These are phyloP conservation scores for Passiflora organensis DNA, from an alignment of 345 rosid genomes.

Conservation along the genomic window DNA sequence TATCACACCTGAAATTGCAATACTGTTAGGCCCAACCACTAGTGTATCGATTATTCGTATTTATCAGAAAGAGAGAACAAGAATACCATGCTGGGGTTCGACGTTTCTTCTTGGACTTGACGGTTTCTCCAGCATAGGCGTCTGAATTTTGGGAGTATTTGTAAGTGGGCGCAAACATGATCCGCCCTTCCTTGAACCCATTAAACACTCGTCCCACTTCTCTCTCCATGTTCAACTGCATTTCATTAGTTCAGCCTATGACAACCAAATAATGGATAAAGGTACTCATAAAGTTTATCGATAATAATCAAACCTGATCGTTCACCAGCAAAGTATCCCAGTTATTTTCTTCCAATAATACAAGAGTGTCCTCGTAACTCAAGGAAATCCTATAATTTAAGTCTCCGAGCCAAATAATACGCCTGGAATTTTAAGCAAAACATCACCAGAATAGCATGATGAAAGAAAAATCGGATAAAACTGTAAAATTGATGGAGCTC, in stretches of 20 bases:
- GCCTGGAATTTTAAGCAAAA: slow-evolving; percentile 36
- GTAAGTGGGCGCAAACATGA: slow-evolving; percentile 85
- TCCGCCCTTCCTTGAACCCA: slow-evolving; percentile 75
- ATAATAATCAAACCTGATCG: slow-evolving; percentile 98
- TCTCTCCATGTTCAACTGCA: slow-evolving; percentile 75
- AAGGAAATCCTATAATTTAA: slow-evolving; percentile 74
- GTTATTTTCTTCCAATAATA: slow-evolving; percentile 60
- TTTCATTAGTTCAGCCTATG: not conserved
- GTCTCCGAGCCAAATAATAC: slow-evolving; percentile 92
- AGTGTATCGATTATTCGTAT: no score
- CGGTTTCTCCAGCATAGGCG: slow-evolving; percentile 79
- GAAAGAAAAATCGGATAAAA: not conserved
- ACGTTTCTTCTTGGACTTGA: slow-evolving; percentile 85
- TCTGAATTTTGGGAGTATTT: slow-evolving; percentile 84
- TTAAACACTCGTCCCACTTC: slow-evolving; percentile 80
- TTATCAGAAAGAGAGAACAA: no score
- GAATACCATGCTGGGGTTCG: slow-evolving; percentile 99
- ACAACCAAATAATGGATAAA: no score
- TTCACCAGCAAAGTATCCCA: slow-evolving; percentile 77
- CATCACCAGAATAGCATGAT: not conserved
- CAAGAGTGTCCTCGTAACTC: slow-evolving; percentile 75
- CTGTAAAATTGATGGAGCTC: not conserved
- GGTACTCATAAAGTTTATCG: no score
- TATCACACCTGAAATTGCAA: slow-evolving; percentile 64
- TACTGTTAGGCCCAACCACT: no score